Evolutionary conservation across 495 filamentous ascomycete species (phyloP).

Genomic region (Daldinia grandis): DNA sequence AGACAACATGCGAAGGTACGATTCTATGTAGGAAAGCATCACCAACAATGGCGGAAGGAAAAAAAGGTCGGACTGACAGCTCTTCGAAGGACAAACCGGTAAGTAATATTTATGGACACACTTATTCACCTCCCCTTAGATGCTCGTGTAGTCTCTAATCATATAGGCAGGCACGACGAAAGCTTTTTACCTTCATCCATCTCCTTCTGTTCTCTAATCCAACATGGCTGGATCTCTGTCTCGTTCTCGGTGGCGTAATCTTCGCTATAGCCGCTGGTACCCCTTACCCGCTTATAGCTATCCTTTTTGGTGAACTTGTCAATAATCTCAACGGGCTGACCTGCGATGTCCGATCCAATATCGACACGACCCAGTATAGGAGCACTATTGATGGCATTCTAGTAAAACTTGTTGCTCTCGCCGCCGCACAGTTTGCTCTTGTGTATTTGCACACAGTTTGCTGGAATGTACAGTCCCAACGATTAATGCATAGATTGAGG

Average conservation of each 20-base stretch:
- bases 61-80: background rate
- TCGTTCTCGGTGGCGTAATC: conserved; percentile 57
- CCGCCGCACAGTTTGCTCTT: conserved; percentile 65
- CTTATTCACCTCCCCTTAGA: background rate
- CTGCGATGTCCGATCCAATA: conserved; percentile 46
- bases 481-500: conserved; percentile 66
- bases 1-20: background rate
- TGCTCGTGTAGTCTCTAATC: background rate
- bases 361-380: conserved; percentile 43
- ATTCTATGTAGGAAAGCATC: background rate
- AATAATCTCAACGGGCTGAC: conserved; percentile 67
- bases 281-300: conserved; percentile 71
- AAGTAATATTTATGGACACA: background rate
- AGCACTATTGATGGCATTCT: conserved; percentile 61
- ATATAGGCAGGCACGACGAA: conserved; percentile 9
- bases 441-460: conserved; percentile 63
- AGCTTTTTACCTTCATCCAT: conserved; percentile 32
- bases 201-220: conserved; percentile 44
- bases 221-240: conserved; percentile 53
- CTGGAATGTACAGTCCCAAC: conserved; percentile 67
- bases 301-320: conserved; percentile 71
- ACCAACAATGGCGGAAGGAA: conserved; percentile 6
- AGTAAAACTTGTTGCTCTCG: conserved; percentile 65
- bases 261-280: conserved; percentile 67
- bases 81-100: conserved; percentile 5